These are phyloP conservation scores for Entomortierella beljakovae DNA, from an alignment of 192 early-diverging fungal species.

Conservation along the genomic window DNA sequence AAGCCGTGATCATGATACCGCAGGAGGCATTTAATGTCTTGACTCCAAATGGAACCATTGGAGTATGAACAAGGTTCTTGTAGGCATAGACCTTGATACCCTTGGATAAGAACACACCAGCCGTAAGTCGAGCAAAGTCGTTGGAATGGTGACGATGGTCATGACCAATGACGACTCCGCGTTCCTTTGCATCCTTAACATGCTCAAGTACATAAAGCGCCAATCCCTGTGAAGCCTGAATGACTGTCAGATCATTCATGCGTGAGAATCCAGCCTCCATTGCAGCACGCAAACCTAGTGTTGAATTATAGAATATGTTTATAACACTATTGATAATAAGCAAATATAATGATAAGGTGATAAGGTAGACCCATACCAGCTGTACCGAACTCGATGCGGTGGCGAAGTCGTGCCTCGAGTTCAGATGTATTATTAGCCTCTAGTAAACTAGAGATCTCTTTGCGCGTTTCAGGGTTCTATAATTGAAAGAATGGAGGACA, in stretches of 20 bases:
- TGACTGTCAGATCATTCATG: slow-evolving; percentile 94
- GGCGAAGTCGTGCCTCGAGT: slow-evolving; percentile 65
- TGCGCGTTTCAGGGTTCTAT: slow-evolving; percentile 71
- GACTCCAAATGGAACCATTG: slow-evolving; percentile 91
- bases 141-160: slow-evolving; percentile 94
- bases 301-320: too few species aligned
- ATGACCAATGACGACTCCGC: slow-evolving; percentile 91
- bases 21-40: slow-evolving; percentile 74
- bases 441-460: slow-evolving; percentile 65
- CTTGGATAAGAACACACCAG: slow-evolving; percentile 81
- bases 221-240: slow-evolving; percentile 92
- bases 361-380: slow-evolving; percentile 60
- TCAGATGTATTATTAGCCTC: slow-evolving; percentile 60
- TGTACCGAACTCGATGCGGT: slow-evolving; percentile 87
- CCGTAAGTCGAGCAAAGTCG: slow-evolving; percentile 85
- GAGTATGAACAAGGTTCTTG: slow-evolving; percentile 82
- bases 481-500: neutral
- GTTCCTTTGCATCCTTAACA: slow-evolving; percentile 66
- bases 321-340: neutral
- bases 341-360: neutral
- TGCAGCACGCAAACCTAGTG: slow-evolving; percentile 81
- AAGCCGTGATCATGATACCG: slow-evolving; percentile 98
- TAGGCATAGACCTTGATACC: slow-evolving; percentile 87
- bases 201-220: slow-evolving; percentile 72
- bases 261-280: slow-evolving; percentile 95